Percentiles rank a stretch among this genome's conserved stretches.
Evolutionary conservation across 305 asterid species (phyloP).

Genomic region (Fraxinus platypoda): DNA sequence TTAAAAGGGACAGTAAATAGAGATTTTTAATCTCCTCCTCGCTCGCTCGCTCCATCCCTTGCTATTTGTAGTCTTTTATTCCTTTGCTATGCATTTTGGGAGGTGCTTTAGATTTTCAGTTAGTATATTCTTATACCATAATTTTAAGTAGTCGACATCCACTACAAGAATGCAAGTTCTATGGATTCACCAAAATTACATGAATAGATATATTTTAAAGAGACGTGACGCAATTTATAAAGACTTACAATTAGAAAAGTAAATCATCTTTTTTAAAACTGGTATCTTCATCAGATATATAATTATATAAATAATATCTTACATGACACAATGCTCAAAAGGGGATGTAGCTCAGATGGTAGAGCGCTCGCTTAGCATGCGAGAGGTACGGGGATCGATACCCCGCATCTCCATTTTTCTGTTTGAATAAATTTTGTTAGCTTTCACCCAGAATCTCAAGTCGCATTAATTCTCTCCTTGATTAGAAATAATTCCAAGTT

Average conservation of each 20-base stretch:
- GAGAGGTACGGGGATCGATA: slow-evolving; percentile 57
- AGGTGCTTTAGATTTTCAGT: not conserved
- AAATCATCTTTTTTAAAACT: too few relatives aligned
- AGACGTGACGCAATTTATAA: too few relatives aligned
- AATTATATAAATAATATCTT: too few relatives aligned
- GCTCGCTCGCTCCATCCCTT: not conserved
- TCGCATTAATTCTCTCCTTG: not conserved
- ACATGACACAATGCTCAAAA: too few relatives aligned
- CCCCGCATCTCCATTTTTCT: slow-evolving; percentile 49
- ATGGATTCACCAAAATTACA: too few relatives aligned
- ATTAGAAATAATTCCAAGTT: not conserved
- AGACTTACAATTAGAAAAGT: not conserved
- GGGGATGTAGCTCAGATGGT: slow-evolving; percentile 27
- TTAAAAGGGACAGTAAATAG: not conserved
- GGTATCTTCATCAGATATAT: too few relatives aligned
- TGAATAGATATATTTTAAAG: too few relatives aligned
- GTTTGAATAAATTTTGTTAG: too few relatives aligned
- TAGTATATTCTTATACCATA: not conserved
- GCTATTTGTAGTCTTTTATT: not conserved
- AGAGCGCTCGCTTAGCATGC: slow-evolving; percentile 39
- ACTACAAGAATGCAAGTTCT: not conserved
- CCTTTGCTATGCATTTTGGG: not conserved
- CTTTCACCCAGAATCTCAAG: not conserved
- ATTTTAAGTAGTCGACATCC: too few relatives aligned
- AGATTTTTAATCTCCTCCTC: not conserved